Base-by-base conservation (phyloP, 2,329 filamentous ascomycete species). In the Aspergillus intermedius region DNA sequence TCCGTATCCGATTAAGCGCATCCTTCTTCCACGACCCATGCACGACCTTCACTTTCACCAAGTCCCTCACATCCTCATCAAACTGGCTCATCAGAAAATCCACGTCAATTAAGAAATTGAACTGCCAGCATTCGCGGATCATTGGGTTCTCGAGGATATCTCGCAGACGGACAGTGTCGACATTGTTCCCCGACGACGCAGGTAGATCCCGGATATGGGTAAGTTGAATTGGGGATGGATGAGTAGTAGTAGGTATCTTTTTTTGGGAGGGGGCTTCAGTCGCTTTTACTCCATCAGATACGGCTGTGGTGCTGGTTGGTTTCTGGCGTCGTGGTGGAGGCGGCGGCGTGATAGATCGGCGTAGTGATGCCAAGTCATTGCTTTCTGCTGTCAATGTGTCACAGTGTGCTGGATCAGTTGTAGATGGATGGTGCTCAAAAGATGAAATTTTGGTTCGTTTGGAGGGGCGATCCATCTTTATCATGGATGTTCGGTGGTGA, bases 71-170 rank as follows among this genome's bases (percentile, higher is more conserved):
- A 67, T 84, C 81, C 13, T 68, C 59, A 54, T 84, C 80, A 50
- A 84, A 77, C n/a, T 76, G 71, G 17, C 61, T 59, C 78, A 84
- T 81, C 0, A 84, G 59, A 61, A 81, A 84, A 48, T 82, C 77
- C 21, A 84, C 60, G 59, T 80, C 73, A 56, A 77, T 75, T 7
- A 77, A 64, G 54, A 75, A 80, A 50, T 80, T 80, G 58, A 80
- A 80, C 41, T 78, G 71, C 77, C 77, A 80, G 49, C 75, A 77
- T 63, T 79, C 77, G 35, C 78, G 77, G 47, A 93, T 87, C 53
- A 89, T 73, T 0, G 87, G 86, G 62, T 90, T 82, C 0, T 86
- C 81, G 1, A 94, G 74, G 5, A 94, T 75, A 49, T 88, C 85
- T 4, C 71, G 69, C 8, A 93, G 71, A 1, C 74, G 77, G 30